Base-by-base conservation (phyloP, 495 filamentous ascomycete genomes). In the Tuber aestivum region DNA sequence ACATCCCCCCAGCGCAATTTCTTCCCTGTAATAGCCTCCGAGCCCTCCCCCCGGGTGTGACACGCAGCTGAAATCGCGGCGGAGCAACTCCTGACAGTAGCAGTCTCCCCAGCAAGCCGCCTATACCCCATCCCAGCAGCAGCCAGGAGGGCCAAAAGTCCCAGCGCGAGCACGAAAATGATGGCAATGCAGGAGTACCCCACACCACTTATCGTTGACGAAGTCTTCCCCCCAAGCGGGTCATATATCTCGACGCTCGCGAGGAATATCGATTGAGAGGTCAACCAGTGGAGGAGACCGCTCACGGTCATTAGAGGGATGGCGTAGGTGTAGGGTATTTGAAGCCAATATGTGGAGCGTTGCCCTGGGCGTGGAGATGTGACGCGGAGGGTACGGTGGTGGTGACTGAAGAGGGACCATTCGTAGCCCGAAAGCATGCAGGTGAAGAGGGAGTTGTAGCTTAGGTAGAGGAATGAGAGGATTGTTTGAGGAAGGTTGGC, bases 401-500 rank as follows among this genome's bases (percentile, higher is more conserved):
- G n/a, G n/a, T n/a, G n/a, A n/a, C n/a, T n/a, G n/a, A n/a, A n/a
- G n/a, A n/a, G n/a, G n/a, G n/a, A n/a, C n/a, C n/a, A n/a, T n/a
- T n/a, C n/a, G n/a, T 72, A 70, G 84, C 84, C 82, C 38, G 84
- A 75, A 23, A 86, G 79, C 86, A 88, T 87, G 73, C 77, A 73
- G 69, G 84, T 85, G 41, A 86, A 74, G 9, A 86, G 70, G 48
- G 81, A 73, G 80, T 87, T 85, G 81, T 83, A 84, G 23, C 50
- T 44, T 44, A 85, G 77, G 74, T 88, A 88, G 18, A 85, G 70
- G 4, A 87, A 76, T 3, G 85, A 86, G 16, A 88, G 74, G 1
- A 87, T 45, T 0, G 85, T 72, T 77, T 89, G 87, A 0, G 86
- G 85, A 4, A 78, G 70, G 74, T 89, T 88, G 12, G 84, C 83